Conservation (phyloP, 2,329 filamentous ascomycete genomes). For the Scortechinia acanthostroma region DNA sequence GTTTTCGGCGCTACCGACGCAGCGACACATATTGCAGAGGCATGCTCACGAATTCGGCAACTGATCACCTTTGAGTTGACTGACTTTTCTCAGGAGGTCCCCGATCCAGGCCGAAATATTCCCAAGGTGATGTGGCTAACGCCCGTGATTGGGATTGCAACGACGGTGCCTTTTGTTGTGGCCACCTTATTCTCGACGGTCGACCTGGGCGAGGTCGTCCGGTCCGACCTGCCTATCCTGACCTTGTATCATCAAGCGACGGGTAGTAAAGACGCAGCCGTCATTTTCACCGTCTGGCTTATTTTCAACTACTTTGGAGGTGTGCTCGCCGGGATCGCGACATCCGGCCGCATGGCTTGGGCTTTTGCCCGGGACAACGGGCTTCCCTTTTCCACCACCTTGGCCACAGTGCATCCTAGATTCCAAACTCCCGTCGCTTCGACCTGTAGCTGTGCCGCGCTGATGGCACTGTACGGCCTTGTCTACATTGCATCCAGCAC, state of each 20-base stretch:
- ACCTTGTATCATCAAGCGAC: conserved; percentile 13
- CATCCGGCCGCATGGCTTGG: conserved; percentile 17
- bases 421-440: conserved; percentile 15
- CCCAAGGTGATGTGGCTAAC: conserved; percentile 12
- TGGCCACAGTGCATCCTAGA: conserved; percentile 10
- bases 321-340: no score
- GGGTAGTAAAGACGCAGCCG: conserved; percentile 11
- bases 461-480: conserved; percentile 17
- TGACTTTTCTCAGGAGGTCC: conserved; percentile 9
- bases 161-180: conserved; percentile 15
- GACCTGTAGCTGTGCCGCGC: conserved; percentile 13
- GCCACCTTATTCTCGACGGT: conserved; percentile 13
- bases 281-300: no score
- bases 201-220: conserved; percentile 15
- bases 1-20: not conserved
- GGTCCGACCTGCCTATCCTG: conserved; percentile 8
- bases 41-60: conserved; percentile 6
- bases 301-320: no score
- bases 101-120: conserved; percentile 1
- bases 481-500: conserved; percentile 17
- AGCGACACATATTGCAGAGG: conserved; percentile 9
- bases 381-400: conserved; percentile 13
- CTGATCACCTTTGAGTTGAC: conserved; percentile 4
- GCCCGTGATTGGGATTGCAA: conserved; percentile 15
- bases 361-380: conserved; percentile 18